Evolutionary conservation across 441 rosid species (phyloP), one percentile per base, ranked within the genome.

Genomic region (Bocquillonia castaneifolia): DNA sequence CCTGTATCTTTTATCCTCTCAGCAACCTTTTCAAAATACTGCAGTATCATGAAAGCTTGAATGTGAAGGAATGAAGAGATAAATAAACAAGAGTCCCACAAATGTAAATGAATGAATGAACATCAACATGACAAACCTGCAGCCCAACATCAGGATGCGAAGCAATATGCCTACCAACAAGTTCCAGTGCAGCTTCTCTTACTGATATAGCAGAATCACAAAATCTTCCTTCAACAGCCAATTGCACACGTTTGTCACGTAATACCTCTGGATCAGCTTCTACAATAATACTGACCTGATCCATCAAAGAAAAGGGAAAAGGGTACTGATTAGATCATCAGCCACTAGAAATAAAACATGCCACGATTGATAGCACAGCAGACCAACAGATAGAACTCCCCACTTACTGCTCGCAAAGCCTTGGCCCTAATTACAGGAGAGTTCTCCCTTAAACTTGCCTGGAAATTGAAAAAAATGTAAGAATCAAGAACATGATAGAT

Each of bases 1-100:
- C 99, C 97, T 63, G 98, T 95, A 82, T 95, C 99, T 78, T 95
- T 95, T 72, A 92, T 89, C 84, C 99, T 82, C 82, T 95, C 99
- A 34, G 99, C 98, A 36, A 95, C 95, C 81, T 95, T 95, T 82
- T 88, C 96, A 86, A 90, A 95, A 82, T 95, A 95, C 99, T 95
- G 81, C 67, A 82, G 71, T 29, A 67, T 26, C 73, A 39, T 37
- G 64, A 72, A 58, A 63, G 62, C 18, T 73, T 36, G 48, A 39
- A 66, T 26, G 47, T 22, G 62, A 29, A 29, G 0, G 28, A 13
- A 5, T 22, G 54, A 78, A 28, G 28, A 12, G n/a, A 62, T 10
- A 54, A 62, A 73, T 55, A 44, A 10, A 26, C 66, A 28, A 36
- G 52, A 34, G 45, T 22, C 36, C 40, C 5, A 65, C 26, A 47